Evolutionary conservation across 2,329 filamentous ascomycete genomes (phyloP).

Genomic region (Alternaria ventricosa): DNA sequence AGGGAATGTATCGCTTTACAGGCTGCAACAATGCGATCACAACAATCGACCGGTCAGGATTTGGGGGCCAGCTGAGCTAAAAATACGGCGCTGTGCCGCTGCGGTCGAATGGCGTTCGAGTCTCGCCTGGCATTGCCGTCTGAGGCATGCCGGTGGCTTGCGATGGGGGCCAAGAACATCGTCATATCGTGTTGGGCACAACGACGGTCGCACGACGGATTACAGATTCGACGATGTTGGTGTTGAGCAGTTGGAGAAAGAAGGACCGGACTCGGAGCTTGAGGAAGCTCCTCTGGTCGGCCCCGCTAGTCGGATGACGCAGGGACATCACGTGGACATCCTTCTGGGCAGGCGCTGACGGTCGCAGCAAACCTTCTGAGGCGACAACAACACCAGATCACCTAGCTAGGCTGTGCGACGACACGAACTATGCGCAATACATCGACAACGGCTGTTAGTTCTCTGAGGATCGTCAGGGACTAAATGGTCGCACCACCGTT

Average conservation of each 20-base stretch:
- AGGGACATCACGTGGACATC: background rate
- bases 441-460: background rate
- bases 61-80: constrained; percentile 19
- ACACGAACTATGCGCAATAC: background rate
- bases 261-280: background rate
- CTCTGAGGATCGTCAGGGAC: background rate
- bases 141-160: constrained; percentile 8
- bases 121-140: constrained; percentile 14
- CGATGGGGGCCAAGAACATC: constrained; percentile 17
- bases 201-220: background rate
- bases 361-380: background rate
- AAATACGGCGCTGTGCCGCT: constrained; percentile 20
- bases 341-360: background rate
- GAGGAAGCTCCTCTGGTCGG: background rate
- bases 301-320: background rate
- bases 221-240: background rate
- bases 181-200: background rate
- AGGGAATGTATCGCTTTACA: background rate
- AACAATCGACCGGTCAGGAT: background rate
- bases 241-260: background rate
- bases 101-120: constrained; percentile 11
- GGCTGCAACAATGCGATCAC: background rate
- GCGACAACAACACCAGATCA: background rate
- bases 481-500: background rate
- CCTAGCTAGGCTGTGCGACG: background rate